Conservation (phyloP, 1,284 basidiomycete genomes). For the Bondarzewia mesenterica region DNA sequence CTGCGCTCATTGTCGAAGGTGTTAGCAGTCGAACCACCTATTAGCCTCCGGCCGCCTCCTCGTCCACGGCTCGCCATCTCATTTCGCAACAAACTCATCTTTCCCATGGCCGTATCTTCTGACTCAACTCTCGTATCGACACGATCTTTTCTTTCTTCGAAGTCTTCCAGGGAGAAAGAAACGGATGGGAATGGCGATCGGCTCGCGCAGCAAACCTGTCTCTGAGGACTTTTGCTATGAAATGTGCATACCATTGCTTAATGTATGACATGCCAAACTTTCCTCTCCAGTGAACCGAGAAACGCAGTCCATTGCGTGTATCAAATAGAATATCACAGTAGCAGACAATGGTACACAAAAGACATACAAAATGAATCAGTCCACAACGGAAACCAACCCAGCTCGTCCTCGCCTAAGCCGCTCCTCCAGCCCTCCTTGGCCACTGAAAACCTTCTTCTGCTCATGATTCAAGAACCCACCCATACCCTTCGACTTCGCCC, state of each 20-base stretch:
- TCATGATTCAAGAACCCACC: conserved; percentile 66
- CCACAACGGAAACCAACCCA: conserved; percentile 52
- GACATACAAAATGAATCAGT: conserved; percentile 20
- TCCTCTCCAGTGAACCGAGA: neutral
- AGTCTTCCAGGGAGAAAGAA: too few species aligned
- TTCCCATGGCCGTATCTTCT: too few species aligned
- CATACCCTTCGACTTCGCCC: conserved; percentile 63
- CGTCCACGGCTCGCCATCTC: neutral
- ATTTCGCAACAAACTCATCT: neutral
- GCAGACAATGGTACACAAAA: neutral
- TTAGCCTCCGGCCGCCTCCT: neutral
- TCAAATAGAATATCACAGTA: neutral
- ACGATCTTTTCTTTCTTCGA: too few species aligned
- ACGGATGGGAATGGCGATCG: too few species aligned
- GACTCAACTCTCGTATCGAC: too few species aligned
- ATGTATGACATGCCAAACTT: too few species aligned
- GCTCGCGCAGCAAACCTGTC: too few species aligned
- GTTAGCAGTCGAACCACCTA: neutral
- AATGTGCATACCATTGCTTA: too few species aligned
- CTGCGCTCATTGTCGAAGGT: neutral
- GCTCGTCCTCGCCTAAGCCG: conserved; percentile 60
- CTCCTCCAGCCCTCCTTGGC: conserved; percentile 67
- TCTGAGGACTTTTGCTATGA: too few species aligned
- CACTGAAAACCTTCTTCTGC: conserved; percentile 73
- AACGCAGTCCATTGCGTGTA: neutral